phyloP scores from a whole-genome alignment of 352 stramenopile species.

The Elongisporangium senticosum region DNA sequence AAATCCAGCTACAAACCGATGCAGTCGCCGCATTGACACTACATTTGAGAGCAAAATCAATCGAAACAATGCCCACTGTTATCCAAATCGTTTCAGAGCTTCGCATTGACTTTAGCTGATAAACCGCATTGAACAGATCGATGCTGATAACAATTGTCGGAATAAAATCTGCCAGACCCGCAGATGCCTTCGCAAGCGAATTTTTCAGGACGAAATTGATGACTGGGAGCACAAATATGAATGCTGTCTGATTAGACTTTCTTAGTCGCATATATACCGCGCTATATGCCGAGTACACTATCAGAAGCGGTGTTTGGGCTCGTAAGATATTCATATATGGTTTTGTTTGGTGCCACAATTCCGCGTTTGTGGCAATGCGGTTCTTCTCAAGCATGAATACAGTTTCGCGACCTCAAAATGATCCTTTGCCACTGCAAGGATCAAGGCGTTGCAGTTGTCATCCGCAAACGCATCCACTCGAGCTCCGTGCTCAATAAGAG shows the following conservation, averaged over 20 bases:
- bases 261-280: background rate
- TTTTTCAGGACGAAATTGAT: slow-evolving; percentile 3
- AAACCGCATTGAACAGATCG: slow-evolving; percentile 5
- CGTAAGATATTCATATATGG: background rate
- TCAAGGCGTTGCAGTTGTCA: too few species aligned
- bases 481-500: too few species aligned
- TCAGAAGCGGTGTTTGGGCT: background rate
- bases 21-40: background rate
- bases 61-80: background rate
- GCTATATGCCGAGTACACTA: background rate
- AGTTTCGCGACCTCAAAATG: too few species aligned
- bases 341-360: too few species aligned
- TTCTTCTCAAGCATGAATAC: too few species aligned
- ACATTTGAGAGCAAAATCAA: slow-evolving; percentile 5
- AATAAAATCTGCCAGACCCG: background rate
- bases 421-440: too few species aligned
- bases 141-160: slow-evolving; percentile 9
- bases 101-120: slow-evolving; percentile 1
- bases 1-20: too few species aligned
- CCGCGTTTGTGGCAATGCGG: too few species aligned
- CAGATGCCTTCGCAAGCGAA: background rate
- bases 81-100: slow-evolving; percentile 1
- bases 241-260: background rate
- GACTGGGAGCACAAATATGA: slow-evolving; percentile 3
- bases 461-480: too few species aligned